Evolutionary conservation across 2,329 filamentous ascomycete genomes (phyloP).

Genomic region (Monascus ruber): DNA sequence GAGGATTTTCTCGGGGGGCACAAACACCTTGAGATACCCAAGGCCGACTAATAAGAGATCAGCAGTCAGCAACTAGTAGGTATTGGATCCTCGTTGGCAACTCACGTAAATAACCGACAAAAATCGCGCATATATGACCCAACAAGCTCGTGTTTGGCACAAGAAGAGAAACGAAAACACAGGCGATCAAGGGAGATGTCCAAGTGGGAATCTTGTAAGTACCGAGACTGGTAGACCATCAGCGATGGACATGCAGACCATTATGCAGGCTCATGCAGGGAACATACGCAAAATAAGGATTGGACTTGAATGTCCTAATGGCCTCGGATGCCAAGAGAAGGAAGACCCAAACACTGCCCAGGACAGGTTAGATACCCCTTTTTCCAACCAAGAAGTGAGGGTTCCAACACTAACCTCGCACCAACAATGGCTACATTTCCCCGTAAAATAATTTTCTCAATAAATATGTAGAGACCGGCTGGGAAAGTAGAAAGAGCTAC

Average conservation of each 20-base stretch:
- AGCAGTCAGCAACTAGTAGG: too few species aligned
- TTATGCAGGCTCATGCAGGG: not conserved
- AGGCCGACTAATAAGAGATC: slow-evolving; percentile 51
- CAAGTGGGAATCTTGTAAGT: slow-evolving; percentile 74
- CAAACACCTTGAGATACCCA: slow-evolving; percentile 79
- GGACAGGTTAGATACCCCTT: slow-evolving; percentile 4
- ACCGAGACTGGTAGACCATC: slow-evolving; percentile 36
- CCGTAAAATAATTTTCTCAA: slow-evolving; percentile 63
- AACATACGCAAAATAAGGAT: slow-evolving; percentile 59
- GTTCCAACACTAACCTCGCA: slow-evolving; percentile 52
- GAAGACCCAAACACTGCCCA: slow-evolving; percentile 75
- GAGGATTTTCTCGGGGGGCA: slow-evolving; percentile 77
- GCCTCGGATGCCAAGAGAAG: slow-evolving; percentile 74
- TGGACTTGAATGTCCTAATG: slow-evolving; percentile 69
- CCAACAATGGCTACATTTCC: slow-evolving; percentile 67
- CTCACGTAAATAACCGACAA: slow-evolving; percentile 76
- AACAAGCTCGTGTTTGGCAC: slow-evolving; percentile 72
- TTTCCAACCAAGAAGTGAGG: not conserved
- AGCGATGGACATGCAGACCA: slow-evolving; percentile 2
- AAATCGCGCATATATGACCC: slow-evolving; percentile 75
- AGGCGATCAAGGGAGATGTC: slow-evolving; percentile 71
- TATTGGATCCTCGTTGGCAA: slow-evolving; percentile 5
- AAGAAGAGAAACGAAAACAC: slow-evolving; percentile 63
- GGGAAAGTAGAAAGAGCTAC: slow-evolving; percentile 72
- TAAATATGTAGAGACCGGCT: slow-evolving; percentile 64